phyloP scores from a whole-genome alignment of 2,329 filamentous ascomycete genomes.

The Penicillium concentricum region DNA sequence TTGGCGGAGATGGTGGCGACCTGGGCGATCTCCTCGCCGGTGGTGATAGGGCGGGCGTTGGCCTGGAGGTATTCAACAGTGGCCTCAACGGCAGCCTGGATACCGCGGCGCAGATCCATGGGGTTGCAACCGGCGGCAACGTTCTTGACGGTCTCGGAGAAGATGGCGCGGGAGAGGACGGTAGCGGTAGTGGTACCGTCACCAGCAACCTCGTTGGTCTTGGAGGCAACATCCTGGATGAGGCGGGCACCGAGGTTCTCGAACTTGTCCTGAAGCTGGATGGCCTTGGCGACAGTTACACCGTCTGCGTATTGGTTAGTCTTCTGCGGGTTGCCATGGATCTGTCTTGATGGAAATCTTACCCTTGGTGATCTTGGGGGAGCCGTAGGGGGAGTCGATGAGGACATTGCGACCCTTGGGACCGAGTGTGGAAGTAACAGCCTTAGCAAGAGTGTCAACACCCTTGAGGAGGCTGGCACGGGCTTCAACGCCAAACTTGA shows the following conservation, averaged over 20 bases:
- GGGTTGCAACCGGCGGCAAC: conserved; percentile 99
- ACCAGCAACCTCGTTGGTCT: conserved; percentile 98
- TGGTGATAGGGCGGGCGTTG: conserved; percentile 98
- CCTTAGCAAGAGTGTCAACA: conserved; percentile 95
- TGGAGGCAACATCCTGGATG: conserved; percentile 95
- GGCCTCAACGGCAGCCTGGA: conserved; percentile 91
- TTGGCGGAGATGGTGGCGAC: conserved; percentile 98
- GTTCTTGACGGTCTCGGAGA: conserved; percentile 99
- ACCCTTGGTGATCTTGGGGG: conserved; percentile 99
- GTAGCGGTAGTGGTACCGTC: conserved; percentile 98
- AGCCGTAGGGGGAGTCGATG: conserved; percentile 97
- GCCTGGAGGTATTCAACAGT: conserved; percentile 91
- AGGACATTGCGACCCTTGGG: conserved; percentile 98
- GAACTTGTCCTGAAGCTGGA: conserved; percentile 96
- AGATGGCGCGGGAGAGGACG: conserved; percentile 94
- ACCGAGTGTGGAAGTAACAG: conserved; percentile 91
- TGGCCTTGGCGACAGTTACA: conserved; percentile 85
- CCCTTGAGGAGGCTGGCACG: conserved; percentile 85
- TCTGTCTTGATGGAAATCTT: conserved; percentile 33
- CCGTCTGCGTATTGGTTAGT: conserved; percentile 58
- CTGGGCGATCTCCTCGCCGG: conserved; percentile 93
- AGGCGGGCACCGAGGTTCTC: conserved; percentile 98
- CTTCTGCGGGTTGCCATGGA: not conserved
- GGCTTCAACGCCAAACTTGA: conserved; percentile 97
- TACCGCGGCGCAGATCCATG: conserved; percentile 96